phyloP scores from a whole-genome alignment of 2,329 filamentous ascomycete genomes.

The Colletotrichum sojae region DNA sequence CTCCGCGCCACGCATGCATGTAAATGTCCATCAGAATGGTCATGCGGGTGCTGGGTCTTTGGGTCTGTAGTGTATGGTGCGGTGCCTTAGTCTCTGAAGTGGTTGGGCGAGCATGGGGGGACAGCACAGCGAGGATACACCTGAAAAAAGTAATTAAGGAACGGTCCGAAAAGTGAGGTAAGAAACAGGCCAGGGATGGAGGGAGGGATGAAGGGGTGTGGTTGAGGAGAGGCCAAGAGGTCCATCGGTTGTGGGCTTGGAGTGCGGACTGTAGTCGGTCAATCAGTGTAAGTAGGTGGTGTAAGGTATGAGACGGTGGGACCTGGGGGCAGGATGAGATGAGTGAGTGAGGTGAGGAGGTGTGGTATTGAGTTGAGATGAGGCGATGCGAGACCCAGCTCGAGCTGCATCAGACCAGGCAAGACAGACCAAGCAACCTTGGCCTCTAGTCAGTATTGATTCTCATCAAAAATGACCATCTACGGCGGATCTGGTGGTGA shows the following conservation, averaged over 20 bases:
- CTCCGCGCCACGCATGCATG: constrained; percentile 24
- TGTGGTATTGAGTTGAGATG: constrained; percentile 16
- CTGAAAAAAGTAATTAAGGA: constrained; percentile 8
- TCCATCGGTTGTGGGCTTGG: too few relatives aligned
- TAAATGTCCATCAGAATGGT: neutral
- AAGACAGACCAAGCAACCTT: neutral
- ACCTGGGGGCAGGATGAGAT: neutral
- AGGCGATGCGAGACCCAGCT: constrained; percentile 1
- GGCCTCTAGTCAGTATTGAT: too few relatives aligned
- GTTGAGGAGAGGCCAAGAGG: neutral
- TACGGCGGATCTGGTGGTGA: constrained; percentile 18
- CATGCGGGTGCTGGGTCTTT: neutral
- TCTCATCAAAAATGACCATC: constrained; percentile 23
- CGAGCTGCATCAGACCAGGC: constrained; percentile 6
- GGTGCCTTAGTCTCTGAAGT: too few relatives aligned
- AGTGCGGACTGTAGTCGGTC: too few relatives aligned
- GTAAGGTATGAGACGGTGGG: neutral
- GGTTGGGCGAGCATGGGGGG: too few relatives aligned
- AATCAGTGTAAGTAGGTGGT: too few relatives aligned
- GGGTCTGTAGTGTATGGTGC: neutral
- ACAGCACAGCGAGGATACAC: neutral
- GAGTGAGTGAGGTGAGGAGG: constrained; percentile 3
- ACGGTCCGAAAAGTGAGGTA: constrained; percentile 29
- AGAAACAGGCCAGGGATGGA: neutral
- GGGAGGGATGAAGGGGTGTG: neutral